Base-by-base conservation (phyloP, 2,329 filamentous ascomycete genomes). In the Pseudogymnoascus sp. region DNA sequence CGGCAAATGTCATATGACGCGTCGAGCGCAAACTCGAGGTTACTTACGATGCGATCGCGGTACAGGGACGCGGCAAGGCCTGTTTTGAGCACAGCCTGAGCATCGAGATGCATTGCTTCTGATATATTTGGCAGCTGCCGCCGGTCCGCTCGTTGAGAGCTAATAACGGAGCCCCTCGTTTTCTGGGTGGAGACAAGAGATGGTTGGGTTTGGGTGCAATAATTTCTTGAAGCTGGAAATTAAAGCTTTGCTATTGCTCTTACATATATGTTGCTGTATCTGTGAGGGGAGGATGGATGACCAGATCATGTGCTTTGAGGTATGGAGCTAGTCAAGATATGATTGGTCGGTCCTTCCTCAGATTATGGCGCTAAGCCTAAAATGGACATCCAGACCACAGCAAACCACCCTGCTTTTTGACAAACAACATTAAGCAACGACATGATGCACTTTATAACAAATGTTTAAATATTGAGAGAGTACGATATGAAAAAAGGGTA, bases 401-500 rank as follows among this genome's bases (percentile, higher is more conserved):
- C 7, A 5, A 15, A 52, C 45, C 45, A 27, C 31, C 29, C 27
- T 18, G 27, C n/a, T 18, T 55, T 15, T 12, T 12, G 8, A 9
- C n/a, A 55, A 31, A 18, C 27, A 18, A 21, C n/a, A 21, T 55
- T 8, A 55, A 55, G 3, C 2, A 33, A 55, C 5, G 21, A 5
- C 48, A 33, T 8, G 29, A 33, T 33, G 9, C 35, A 6, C 13
- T 55, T 55, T 10, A 35, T 35, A 21, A 15, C 5, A 18, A 55
- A 13, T 55, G n/a, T 55, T 55, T 33, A 21, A 33, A 33, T 55
- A 55, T 55, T 55, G 10, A 33, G 29, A 55, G 48, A 55, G 48
- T 55, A 55, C 48, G 48, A 55, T 15, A 33, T 55, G 29, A n/a
- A 35, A 35, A 55, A 55, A 55, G 29, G 48, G 48, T 55, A 55